These are phyloP conservation scores for Geosmithia putterillii DNA, from an alignment of 2,329 filamentous ascomycete species.

Conservation along the genomic window DNA sequence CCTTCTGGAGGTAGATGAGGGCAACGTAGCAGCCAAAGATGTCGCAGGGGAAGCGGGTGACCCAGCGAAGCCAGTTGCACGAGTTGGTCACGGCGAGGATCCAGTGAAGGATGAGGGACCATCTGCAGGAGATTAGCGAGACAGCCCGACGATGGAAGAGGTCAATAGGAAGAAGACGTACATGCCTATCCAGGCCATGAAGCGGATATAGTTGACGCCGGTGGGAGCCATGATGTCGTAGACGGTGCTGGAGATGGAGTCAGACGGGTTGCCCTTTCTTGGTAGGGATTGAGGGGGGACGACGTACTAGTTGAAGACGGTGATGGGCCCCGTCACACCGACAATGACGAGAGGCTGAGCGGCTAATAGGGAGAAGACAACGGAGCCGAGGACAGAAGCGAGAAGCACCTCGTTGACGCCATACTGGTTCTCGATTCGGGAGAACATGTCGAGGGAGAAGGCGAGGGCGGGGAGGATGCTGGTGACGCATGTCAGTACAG, in stretches of 20 bases:
- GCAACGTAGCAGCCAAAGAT: conserved; percentile 92
- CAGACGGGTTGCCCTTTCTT: conserved; percentile 1
- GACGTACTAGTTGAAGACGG: conserved; percentile 74
- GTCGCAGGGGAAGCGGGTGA: conserved; percentile 85
- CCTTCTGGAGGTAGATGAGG: conserved; percentile 85
- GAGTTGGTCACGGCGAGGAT: conserved; percentile 72
- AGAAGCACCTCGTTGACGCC: conserved; percentile 89
- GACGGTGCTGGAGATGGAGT: conserved; percentile 46
- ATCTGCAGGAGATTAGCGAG: conserved; percentile 30
- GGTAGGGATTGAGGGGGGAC: background rate
- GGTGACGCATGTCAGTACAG: conserved; percentile 5
- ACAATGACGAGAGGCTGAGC: conserved; percentile 85
- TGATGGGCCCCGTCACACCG: conserved; percentile 82
- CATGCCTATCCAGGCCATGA: conserved; percentile 87
- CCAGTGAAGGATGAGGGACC: conserved; percentile 79
- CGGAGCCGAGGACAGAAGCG: conserved; percentile 67
- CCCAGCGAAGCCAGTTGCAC: conserved; percentile 79
- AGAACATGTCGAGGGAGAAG: conserved; percentile 89
- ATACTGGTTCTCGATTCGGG: conserved; percentile 72
- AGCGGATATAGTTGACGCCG: conserved; percentile 71
- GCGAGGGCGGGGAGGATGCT: conserved; percentile 80
- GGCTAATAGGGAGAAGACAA: conserved; percentile 69
- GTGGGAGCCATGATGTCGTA: conserved; percentile 75
- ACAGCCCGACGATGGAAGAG: background rate
- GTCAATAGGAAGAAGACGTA: conserved; percentile 20